These are phyloP conservation scores for Dioszegia crocea DNA, from an alignment of 768 basidiomycete genomes.

Conservation along the genomic window DNA sequence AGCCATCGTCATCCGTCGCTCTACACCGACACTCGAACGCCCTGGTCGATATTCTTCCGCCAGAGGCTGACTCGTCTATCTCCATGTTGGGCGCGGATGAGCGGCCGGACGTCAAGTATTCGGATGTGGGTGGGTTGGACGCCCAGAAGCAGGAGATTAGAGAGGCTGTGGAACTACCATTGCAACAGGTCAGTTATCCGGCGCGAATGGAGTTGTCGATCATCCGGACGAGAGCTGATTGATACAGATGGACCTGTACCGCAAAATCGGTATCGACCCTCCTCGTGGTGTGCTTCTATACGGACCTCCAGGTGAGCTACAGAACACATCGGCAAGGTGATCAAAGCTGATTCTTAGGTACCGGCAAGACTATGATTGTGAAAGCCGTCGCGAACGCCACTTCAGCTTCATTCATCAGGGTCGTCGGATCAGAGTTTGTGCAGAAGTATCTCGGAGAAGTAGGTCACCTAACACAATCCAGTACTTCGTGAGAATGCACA, in stretches of 20 bases:
- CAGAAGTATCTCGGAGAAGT: conserved; percentile 96
- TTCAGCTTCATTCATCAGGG: conserved; percentile 94
- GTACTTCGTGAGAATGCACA: neutral
- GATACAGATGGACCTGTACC: conserved; percentile 95
- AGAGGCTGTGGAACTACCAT: conserved; percentile 93
- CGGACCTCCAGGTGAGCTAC: conserved; percentile 78
- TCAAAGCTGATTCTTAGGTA: conserved; percentile 58
- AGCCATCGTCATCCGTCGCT: conserved; percentile 96
- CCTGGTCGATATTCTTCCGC: conserved; percentile 94
- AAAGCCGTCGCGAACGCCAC: conserved; percentile 99
- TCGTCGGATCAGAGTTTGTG: conserved; percentile 96
- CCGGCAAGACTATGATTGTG: conserved; percentile 97
- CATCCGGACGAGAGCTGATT: conserved; percentile 9
- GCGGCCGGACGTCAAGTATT: conserved; percentile 87
- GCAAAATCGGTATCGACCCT: conserved; percentile 99
- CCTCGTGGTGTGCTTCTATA: conserved; percentile 94
- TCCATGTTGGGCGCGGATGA: conserved; percentile 91
- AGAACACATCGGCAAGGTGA: neutral
- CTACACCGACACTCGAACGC: conserved; percentile 98
- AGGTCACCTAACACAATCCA: conserved; percentile 1
- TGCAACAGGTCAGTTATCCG: conserved; percentile 45
- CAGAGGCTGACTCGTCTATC: conserved; percentile 96
- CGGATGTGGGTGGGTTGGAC: conserved; percentile 96
- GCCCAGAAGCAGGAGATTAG: conserved; percentile 97
- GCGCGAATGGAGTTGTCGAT: neutral